Evolutionary conservation across 768 basidiomycete genomes (phyloP).

Genomic region (Leccinellum rugosiceps): DNA sequence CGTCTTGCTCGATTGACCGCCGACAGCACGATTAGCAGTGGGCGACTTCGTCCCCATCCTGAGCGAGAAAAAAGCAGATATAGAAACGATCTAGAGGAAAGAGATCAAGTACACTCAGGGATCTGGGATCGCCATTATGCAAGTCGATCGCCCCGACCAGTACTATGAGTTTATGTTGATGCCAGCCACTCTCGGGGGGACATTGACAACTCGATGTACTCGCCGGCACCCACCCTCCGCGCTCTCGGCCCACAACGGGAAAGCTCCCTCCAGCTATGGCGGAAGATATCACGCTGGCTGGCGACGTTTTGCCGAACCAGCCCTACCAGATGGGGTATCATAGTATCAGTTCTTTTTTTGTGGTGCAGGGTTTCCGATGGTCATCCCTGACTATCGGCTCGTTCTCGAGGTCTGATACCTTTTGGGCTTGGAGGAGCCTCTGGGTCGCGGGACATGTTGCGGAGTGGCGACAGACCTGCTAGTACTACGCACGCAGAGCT

Average conservation of each 20-base stretch:
- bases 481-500: too few species aligned
- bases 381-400: too few species aligned
- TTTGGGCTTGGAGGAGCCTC: too few species aligned
- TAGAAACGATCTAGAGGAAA: slow-evolving; percentile 46
- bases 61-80: slow-evolving; percentile 43
- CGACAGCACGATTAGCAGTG: slow-evolving; percentile 35
- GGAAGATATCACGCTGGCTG: slow-evolving; percentile 57
- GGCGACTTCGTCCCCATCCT: slow-evolving; percentile 48
- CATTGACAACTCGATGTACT: slow-evolving; percentile 57
- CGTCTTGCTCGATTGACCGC: slow-evolving; percentile 1
- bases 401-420: too few species aligned
- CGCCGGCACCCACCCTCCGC: slow-evolving; percentile 29
- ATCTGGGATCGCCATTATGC: slow-evolving; percentile 46
- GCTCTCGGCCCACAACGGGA: slow-evolving; percentile 21
- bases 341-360: slow-evolving; percentile 47
- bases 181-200: not conserved
- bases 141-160: too few species aligned
- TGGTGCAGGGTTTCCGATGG: slow-evolving; percentile 54
- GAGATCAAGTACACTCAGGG: slow-evolving; percentile 54
- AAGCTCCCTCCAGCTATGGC: slow-evolving; percentile 59
- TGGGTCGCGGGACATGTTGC: too few species aligned
- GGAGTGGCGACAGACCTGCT: too few species aligned
- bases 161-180: not conserved
- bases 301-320: slow-evolving; percentile 42
- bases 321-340: slow-evolving; percentile 51